Evolutionary conservation across 2,329 filamentous ascomycete species (phyloP).

Genomic region (Ophiocordyceps sinensis): DNA sequence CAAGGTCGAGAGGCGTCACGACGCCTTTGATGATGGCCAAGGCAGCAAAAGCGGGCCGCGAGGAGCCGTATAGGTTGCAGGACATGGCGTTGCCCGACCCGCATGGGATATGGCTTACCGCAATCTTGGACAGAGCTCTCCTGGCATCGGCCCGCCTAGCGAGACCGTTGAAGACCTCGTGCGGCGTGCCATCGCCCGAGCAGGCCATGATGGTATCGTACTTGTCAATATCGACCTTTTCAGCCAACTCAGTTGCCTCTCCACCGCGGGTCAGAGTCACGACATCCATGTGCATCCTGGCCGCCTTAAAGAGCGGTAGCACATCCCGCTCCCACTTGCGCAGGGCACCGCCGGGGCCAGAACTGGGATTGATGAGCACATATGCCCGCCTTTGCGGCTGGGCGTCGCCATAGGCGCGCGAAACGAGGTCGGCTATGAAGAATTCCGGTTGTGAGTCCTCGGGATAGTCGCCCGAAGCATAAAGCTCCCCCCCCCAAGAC

Average conservation of each 20-base stretch:
- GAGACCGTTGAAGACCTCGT: conserved; percentile 91
- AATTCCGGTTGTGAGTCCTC: conserved; percentile 27
- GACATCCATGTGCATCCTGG: conserved; percentile 61
- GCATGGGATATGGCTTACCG: conserved; percentile 78
- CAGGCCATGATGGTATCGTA: conserved; percentile 81
- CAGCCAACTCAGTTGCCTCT: conserved; percentile 65
- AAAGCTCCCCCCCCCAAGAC: conserved; percentile 40
- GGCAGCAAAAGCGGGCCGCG: conserved; percentile 59
- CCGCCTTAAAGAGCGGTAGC: conserved; percentile 70
- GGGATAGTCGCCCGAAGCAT: conserved; percentile 3
- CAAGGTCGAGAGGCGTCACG: conserved; percentile 69
- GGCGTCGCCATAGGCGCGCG: conserved; percentile 54
- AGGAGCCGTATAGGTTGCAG: conserved; percentile 74
- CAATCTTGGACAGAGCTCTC: conserved; percentile 59
- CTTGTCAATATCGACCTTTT: conserved; percentile 59
- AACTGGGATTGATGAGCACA: conserved; percentile 81
- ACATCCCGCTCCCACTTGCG: conserved; percentile 63
- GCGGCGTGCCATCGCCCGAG: conserved; percentile 81
- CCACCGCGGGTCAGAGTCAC: conserved; percentile 57
- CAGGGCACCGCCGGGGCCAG: conserved; percentile 64
- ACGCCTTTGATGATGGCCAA: conserved; percentile 78
- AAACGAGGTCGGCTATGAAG: conserved; percentile 53
- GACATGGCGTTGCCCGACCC: conserved; percentile 92
- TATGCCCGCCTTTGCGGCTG: conserved; percentile 65
- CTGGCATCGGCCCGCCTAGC: conserved; percentile 61